Base-by-base conservation (phyloP, 1,284 basidiomycete species). In the Fomitopsis schrenkii region DNA sequence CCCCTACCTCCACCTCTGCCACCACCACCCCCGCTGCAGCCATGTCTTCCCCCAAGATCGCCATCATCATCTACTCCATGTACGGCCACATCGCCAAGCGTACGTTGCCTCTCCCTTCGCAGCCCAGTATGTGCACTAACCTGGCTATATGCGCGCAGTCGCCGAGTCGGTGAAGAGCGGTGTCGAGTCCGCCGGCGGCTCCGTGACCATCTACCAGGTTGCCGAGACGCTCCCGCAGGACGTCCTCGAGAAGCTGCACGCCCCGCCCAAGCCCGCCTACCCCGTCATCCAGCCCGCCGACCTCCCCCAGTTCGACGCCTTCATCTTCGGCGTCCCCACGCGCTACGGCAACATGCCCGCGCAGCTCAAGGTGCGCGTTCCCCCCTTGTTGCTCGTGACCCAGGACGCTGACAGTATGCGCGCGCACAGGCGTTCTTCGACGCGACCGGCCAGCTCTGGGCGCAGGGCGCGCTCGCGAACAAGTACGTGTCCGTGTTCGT, bases 151-250 rank as follows among this genome's bases (percentile, higher is more conserved):
- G 30, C 41, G 44, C 62, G 67, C 74, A 87, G 89, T 97, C 74
- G 92, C 94, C 58, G 90, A 95, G 76, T 75, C 85, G 59, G 84
- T 91, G 68, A 91, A 91, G 77, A 77, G 74, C 38, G 94, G 94
- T 64, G 76, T 93, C 67, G 83, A 85, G 72, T 71, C 75, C 9
- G 83, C 88, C 33, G 95, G 94, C 48, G 95, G 92, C 42, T 76
- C 74, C 10, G 87, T 82, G 35, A 86, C 83, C 56, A 89, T 93
- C 67, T 93, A 83, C 78, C 89, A 92, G 86, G 86, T 96, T 68
- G 77, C 87, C 59, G 95, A 98, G 80, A 97, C 94, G 8, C 88
- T 97, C 60, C 73, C 89, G 2, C 75, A 85, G n/a, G 90, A 94
- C 30, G 78, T 97, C 62, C 81, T 97, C 61, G 74, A 73, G 63